phyloP scores from a whole-genome alignment of 2,329 filamentous ascomycete species.

The Cercospora beticola region DNA sequence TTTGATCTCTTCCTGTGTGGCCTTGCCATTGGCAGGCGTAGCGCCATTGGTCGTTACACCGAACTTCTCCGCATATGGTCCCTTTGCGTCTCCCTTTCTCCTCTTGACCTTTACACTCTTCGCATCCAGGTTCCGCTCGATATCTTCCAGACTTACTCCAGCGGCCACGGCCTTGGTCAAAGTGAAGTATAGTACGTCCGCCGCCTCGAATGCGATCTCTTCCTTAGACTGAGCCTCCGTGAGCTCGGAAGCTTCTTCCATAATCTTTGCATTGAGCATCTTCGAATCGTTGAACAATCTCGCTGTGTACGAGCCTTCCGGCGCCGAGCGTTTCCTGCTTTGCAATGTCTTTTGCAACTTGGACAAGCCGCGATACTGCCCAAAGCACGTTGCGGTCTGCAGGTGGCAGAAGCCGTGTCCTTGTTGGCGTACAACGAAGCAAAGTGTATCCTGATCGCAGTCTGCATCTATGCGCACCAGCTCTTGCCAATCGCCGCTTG shows the following conservation, averaged over 20 bases:
- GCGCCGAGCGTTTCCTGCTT: conserved; percentile 77
- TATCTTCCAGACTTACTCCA: conserved; percentile 81
- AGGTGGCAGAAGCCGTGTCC: conserved; percentile 91
- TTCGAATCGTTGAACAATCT: conserved; percentile 89
- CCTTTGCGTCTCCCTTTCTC: conserved; percentile 90
- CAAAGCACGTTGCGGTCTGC: conserved; percentile 89
- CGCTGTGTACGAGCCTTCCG: conserved; percentile 88
- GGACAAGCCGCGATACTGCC: conserved; percentile 75
- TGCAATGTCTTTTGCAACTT: conserved; percentile 84
- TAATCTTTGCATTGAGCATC: conserved; percentile 89
- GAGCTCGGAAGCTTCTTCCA: conserved; percentile 95
- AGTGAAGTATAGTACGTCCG: conserved; percentile 94
- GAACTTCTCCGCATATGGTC: conserved; percentile 83
- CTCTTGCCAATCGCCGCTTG: conserved; percentile 90
- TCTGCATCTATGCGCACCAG: conserved; percentile 81
- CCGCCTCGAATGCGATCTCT: conserved; percentile 89
- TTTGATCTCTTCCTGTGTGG: conserved; percentile 44
- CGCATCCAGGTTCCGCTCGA: conserved; percentile 87
- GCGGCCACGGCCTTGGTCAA: conserved; percentile 83
- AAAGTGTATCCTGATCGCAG: conserved; percentile 89
- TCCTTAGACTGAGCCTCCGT: conserved; percentile 80
- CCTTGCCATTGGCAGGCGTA: conserved; percentile 20
- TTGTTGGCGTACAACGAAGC: conserved; percentile 85
- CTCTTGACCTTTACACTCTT: conserved; percentile 96
- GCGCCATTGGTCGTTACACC: conserved; percentile 52